phyloP scores from a whole-genome alignment of 2,329 filamentous ascomycete genomes.

The Alternaria triticina region DNA sequence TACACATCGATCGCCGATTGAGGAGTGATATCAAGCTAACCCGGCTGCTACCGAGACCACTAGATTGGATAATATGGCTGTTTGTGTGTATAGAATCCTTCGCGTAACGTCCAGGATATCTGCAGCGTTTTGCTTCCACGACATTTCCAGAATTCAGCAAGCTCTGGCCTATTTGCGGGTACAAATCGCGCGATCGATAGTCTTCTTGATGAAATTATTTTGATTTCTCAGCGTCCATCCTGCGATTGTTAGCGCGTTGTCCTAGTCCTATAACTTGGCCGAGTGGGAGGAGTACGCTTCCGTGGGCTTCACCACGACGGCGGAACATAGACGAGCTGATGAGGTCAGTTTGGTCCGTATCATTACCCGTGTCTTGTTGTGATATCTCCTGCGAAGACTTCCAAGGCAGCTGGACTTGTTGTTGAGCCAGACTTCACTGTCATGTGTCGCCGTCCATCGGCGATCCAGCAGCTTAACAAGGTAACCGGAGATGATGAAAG shows the following conservation, averaged over 20 bases:
- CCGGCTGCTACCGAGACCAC: not conserved
- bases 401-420: not conserved
- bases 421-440: not conserved
- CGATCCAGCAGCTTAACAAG: not conserved
- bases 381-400: not conserved
- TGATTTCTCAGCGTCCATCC: not conserved
- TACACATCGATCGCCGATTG: not conserved
- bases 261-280: not conserved
- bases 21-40: not conserved
- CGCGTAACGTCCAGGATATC: not conserved
- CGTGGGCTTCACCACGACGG: not conserved
- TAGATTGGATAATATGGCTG: not conserved
- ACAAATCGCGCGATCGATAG: not conserved
- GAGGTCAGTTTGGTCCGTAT: not conserved
- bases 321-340: not conserved
- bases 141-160: not conserved
- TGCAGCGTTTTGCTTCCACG: not conserved
- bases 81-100: not conserved
- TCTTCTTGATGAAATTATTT: not conserved
- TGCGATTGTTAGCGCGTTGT: not conserved
- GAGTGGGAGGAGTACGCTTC: not conserved
- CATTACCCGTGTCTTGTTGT: not conserved
- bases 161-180: not conserved
- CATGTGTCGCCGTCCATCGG: not conserved
- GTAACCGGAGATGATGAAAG: not conserved